Evolutionary conservation across 2,329 filamentous ascomycete genomes (phyloP).

Genomic region (Tolypocladium tropicale): DNA sequence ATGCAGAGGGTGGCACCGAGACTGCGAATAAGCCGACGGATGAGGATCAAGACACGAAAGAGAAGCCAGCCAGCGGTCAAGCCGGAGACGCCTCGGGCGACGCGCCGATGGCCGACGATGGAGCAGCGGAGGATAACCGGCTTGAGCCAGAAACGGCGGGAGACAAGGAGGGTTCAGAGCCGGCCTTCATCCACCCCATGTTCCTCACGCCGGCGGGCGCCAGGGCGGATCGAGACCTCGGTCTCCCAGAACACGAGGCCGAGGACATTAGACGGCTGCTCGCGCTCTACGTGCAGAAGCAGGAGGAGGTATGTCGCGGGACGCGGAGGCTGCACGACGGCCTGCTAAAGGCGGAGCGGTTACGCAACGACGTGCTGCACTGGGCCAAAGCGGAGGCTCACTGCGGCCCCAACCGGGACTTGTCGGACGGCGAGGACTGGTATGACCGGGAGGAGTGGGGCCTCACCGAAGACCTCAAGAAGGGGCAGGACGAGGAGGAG

Average conservation of each 20-base stretch:
- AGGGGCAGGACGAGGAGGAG: conserved; percentile 75
- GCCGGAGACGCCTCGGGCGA: conserved; percentile 4
- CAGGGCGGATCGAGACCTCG: conserved; percentile 58
- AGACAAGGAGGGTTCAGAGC: conserved; percentile 14
- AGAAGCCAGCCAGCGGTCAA: background rate
- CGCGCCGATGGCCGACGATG: conserved; percentile 1
- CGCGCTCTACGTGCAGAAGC: conserved; percentile 72
- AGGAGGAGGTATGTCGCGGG: conserved; percentile 71
- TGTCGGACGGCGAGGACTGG: conserved; percentile 87
- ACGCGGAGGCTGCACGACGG: conserved; percentile 58
- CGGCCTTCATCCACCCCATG: conserved; percentile 60
- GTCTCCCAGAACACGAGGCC: conserved; percentile 62
- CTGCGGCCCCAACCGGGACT: conserved; percentile 52
- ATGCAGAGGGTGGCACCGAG: background rate
- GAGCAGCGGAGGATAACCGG: conserved; percentile 27
- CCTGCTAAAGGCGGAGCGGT: conserved; percentile 60
- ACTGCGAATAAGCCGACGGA: background rate
- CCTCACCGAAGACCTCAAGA: conserved; percentile 63
- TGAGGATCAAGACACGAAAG: background rate
- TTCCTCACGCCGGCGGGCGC: conserved; percentile 56
- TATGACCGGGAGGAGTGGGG: conserved; percentile 77
- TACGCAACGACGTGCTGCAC: conserved; percentile 59
- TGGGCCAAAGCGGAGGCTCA: conserved; percentile 76
- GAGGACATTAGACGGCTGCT: conserved; percentile 68
- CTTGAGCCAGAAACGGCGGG: background rate